Evolutionary conservation across 768 basidiomycete genomes (phyloP).

Genomic region (Trametes punicea): DNA sequence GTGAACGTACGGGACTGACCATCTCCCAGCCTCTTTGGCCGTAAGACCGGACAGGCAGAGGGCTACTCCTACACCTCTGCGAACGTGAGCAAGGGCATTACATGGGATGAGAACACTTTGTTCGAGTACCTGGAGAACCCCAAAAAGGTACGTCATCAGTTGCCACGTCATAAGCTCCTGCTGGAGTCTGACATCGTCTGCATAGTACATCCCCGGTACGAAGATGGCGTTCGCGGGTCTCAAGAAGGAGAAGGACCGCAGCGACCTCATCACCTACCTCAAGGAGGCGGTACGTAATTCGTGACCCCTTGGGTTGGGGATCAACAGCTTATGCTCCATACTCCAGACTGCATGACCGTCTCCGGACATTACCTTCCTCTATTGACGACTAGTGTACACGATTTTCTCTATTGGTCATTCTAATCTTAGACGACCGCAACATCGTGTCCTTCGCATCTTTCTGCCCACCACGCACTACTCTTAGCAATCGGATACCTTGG

Average conservation of each 20-base stretch:
- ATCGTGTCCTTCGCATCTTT: constrained; percentile 11
- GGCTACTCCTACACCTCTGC: constrained; percentile 92
- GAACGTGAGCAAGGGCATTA: constrained; percentile 91
- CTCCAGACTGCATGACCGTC: constrained; percentile 13
- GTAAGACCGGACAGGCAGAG: constrained; percentile 80
- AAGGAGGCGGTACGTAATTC: constrained; percentile 63
- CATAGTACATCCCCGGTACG: constrained; percentile 89
- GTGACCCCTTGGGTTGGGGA: background rate
- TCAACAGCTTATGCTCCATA: background rate
- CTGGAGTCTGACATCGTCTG: background rate
- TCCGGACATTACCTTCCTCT: constrained; percentile 2
- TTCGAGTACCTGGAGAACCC: constrained; percentile 97
- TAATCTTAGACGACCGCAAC: constrained; percentile 24
- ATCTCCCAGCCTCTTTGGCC: constrained; percentile 67
- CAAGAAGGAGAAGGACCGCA: constrained; percentile 98
- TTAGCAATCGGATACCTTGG: constrained; percentile 14
- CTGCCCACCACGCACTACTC: background rate
- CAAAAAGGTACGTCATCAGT: constrained; percentile 69
- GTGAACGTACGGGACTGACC: background rate
- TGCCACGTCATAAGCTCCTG: constrained; percentile 8
- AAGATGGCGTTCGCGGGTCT: constrained; percentile 99
- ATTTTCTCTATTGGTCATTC: constrained; percentile 17
- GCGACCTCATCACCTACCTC: constrained; percentile 85
- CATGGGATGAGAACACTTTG: constrained; percentile 83
- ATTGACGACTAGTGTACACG: constrained; percentile 16